Evolutionary conservation across 2,329 filamentous ascomycete species (phyloP), one percentile per base, ranked within the genome.

Genomic region (Pyrenophora seminiperda): DNA sequence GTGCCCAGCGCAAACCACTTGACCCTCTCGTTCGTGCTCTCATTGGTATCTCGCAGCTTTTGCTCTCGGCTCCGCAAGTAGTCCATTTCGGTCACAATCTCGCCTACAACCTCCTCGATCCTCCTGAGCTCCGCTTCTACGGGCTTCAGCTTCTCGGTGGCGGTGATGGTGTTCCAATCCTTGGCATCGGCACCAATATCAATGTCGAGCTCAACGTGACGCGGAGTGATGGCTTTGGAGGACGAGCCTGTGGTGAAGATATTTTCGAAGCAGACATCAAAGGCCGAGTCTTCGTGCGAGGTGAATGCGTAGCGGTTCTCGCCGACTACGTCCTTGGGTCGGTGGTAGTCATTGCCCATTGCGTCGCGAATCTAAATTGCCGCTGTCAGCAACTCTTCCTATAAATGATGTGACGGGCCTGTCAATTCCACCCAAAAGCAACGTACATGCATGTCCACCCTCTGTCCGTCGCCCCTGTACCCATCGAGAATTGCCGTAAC

Each of bases 1-100:
- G 93, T 97, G 60, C 87, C 85, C 73, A 97, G 86, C 40, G 93
- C 93, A 76, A 99, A 99, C 91, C 91, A 97, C 81, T 97, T 99
- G 69, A 99, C 94, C 52, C 94, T 85, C 77, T 89, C 94, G 78
- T 99, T 99, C 61, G 94, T 99, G 81, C 93, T 97, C 87, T 99
- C 94, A 76, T 99, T 99, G 64, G 94, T 99, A 78, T 99, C 93
- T 73, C 94, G 83, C 66, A 99, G 83, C 81, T 91, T 96, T 83
- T 96, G 91, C 81, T 99, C 94, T 66, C 94, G 85, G 31, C 76
- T 67, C 61, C 94, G 85, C 66, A 99, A 84, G 78, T 97, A 99
- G 60, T 97, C 93, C 93, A 99, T 96, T 82, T 97, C 93, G 57
- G 76, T 76, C 40, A 97, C 93, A 58, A 97, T 86, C 78, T 97